phyloP scores from a whole-genome alignment of 352 stramenopile genomes.

The Plasmopara muralis region DNA sequence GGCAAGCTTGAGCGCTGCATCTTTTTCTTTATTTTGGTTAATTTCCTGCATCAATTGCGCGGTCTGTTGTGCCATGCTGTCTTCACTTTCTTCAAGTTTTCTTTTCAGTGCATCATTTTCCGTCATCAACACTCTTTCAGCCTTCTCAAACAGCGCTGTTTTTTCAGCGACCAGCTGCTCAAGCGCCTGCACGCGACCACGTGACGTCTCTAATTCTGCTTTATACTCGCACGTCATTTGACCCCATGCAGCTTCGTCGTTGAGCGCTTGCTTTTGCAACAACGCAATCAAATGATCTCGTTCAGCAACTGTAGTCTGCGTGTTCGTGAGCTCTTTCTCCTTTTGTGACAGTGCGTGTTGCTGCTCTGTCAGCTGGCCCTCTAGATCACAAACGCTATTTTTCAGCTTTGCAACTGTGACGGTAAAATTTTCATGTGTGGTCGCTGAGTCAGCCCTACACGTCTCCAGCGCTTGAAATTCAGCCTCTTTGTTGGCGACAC shows the following conservation, averaged over 20 bases:
- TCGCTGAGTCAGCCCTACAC: conserved; percentile 3
- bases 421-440: conserved; percentile 10
- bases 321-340: conserved; percentile 16
- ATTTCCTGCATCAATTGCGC: conserved; percentile 27
- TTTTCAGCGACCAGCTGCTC: conserved; percentile 33
- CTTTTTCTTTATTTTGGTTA: conserved; percentile 26
- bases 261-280: conserved; percentile 16
- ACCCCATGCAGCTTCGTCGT: conserved; percentile 16
- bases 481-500: conserved; percentile 14
- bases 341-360: conserved; percentile 11
- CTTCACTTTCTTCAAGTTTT: conserved; percentile 21
- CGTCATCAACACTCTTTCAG: conserved; percentile 12
- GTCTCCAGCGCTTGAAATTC: conserved; percentile 16
- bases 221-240: conserved; percentile 18
- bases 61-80: conserved; percentile 24
- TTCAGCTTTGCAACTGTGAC: conserved; percentile 15
- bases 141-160: conserved; percentile 17
- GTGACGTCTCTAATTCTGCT: conserved; percentile 24
- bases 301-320: conserved; percentile 6
- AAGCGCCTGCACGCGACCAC: conserved; percentile 24
- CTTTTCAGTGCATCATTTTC: conserved; percentile 24
- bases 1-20: conserved; percentile 15
- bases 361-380: conserved; percentile 12
- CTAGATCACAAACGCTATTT: conserved; percentile 12
- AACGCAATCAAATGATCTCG: conserved; percentile 17